Evolutionary conservation across 192 early-diverging fungal genomes (phyloP).

Genomic region (Backusella westeae): DNA sequence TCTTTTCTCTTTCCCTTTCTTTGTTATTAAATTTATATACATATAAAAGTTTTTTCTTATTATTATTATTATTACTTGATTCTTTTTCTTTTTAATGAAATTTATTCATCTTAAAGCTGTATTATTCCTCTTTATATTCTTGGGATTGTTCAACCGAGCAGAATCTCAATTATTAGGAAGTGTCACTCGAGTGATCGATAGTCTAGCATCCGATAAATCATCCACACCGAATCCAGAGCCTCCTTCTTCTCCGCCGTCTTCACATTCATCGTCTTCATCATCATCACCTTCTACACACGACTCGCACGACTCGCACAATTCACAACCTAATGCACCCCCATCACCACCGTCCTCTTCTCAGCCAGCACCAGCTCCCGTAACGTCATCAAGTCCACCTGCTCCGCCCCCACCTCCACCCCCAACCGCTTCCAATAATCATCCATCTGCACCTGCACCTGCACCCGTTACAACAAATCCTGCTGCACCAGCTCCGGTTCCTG

Average conservation of each 20-base stretch:
- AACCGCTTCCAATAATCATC: not conserved
- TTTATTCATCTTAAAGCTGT: not conserved
- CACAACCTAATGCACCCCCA: not conserved
- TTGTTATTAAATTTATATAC: not conserved
- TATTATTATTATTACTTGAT: not conserved
- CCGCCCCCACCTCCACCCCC: conserved; percentile 5
- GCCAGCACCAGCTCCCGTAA: not conserved
- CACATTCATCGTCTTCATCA: not conserved
- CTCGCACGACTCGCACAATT: not conserved
- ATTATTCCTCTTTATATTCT: not conserved
- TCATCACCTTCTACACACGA: not conserved
- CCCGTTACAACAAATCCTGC: not conserved
- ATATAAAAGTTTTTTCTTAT: not conserved
- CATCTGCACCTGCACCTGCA: not conserved
- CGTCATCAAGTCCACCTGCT: not conserved
- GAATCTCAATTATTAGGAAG: not conserved
- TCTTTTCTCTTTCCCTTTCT: not conserved
- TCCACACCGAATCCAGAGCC: not conserved
- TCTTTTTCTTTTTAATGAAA: conserved; percentile 13
- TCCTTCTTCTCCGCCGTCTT: not conserved
- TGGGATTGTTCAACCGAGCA: not conserved
- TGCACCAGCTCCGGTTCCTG: conserved; percentile 5
- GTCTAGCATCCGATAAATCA: not conserved
- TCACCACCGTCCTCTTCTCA: not conserved
- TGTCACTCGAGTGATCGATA: not conserved